phyloP scores from a whole-genome alignment of 495 filamentous ascomycete species.

The Lasiosphaeria hispida region DNA sequence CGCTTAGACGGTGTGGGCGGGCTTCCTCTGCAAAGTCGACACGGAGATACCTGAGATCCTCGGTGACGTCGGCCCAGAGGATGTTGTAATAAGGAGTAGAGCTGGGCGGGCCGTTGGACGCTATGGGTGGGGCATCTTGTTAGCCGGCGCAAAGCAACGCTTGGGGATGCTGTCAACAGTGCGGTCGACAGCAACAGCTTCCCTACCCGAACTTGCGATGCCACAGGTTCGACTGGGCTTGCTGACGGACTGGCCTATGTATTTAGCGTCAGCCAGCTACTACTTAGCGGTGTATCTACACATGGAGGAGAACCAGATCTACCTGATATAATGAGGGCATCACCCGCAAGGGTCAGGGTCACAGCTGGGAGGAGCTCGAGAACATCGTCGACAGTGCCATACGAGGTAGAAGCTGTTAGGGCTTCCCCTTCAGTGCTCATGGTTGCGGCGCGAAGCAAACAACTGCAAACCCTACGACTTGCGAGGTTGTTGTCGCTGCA shows the following conservation, averaged over 20 bases:
- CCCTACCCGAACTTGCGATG: slow-evolving; percentile 17
- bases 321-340: slow-evolving; percentile 25
- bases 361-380: slow-evolving; percentile 28
- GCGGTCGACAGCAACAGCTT: neutral
- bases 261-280: neutral
- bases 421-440: slow-evolving; percentile 2
- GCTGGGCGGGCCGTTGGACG: slow-evolving; percentile 15
- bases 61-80: slow-evolving; percentile 69
- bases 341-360: slow-evolving; percentile 22
- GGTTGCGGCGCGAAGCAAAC: neutral
- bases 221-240: slow-evolving; percentile 25
- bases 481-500: slow-evolving; percentile 6
- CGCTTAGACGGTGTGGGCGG: slow-evolving; percentile 20
- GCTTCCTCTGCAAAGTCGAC: slow-evolving; percentile 67
- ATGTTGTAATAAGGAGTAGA: slow-evolving; percentile 77
- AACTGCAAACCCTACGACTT: neutral
- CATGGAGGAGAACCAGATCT: neutral
- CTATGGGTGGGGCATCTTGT: slow-evolving; percentile 4
- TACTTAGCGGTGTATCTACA: neutral
- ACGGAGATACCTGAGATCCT: slow-evolving; percentile 55
- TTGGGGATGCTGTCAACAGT: slow-evolving; percentile 2
- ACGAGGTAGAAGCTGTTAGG: neutral
- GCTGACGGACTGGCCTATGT: slow-evolving; percentile 17
- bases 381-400: slow-evolving; percentile 2
- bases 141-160: too few species aligned